phyloP scores from a whole-genome alignment of 2,329 filamentous ascomycete genomes.

The Diaporthe australafricana region DNA sequence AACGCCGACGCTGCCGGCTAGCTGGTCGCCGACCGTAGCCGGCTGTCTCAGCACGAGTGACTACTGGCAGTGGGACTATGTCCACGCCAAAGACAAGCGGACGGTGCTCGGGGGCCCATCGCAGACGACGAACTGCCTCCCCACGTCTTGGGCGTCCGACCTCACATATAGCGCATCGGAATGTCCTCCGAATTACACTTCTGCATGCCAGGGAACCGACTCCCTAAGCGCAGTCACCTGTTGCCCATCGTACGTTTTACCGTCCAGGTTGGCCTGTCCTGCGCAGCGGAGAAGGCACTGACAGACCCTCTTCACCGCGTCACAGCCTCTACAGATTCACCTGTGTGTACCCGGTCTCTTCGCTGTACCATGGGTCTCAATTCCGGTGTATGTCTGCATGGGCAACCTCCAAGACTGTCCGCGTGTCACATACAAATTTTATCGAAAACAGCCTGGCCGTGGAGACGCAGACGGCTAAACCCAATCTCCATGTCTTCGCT shows the following conservation, averaged over 20 bases:
- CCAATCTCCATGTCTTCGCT: not conserved
- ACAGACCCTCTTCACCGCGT: not conserved
- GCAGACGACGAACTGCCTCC: not conserved
- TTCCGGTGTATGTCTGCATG: not conserved
- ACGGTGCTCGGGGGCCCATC: not conserved
- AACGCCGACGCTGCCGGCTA: not conserved
- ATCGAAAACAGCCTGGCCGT: not conserved
- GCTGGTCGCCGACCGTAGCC: not conserved
- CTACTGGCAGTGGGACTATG: not conserved
- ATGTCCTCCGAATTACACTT: not conserved
- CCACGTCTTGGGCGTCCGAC: not conserved
- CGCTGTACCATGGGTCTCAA: not conserved
- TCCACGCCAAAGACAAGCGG: not conserved
- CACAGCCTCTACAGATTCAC: not conserved
- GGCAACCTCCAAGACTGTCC: not conserved
- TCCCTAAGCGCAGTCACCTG: not conserved
- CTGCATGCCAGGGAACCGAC: not conserved
- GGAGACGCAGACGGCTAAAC: not conserved
- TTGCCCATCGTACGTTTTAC: not conserved
- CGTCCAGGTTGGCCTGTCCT: not conserved
- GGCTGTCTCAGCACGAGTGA: not conserved
- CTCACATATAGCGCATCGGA: not conserved
- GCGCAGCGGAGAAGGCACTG: not conserved
- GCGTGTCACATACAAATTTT: not conserved
- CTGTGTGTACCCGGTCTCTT: not conserved